Evolutionary conservation across 2,329 filamentous ascomycete species (phyloP), one percentile per base, ranked within the genome.

Genomic region (Fusarium sp.): DNA sequence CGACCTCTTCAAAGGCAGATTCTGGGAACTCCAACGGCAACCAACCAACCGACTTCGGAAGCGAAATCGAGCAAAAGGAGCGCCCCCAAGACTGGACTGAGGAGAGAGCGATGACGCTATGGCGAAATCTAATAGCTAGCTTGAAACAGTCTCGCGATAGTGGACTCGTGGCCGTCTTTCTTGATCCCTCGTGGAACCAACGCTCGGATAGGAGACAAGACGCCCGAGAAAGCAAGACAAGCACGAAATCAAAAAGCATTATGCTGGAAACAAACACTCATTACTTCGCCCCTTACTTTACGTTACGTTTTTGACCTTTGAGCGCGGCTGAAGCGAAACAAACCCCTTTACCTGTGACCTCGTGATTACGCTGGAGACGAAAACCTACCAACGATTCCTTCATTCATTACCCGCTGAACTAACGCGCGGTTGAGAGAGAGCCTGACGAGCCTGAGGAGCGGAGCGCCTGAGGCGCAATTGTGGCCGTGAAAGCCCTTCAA

Each of bases 71-170:
- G 52, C 60, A 75, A 68, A 66, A 57, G 67, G 65, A 60, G 66
- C 45, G 36, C 29, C 50, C 71, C 71, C 61, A 67, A 71, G 69
- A 72, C 77, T 69, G 71, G 74, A 74, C 77, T 77, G 74, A 79
- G 77, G 78, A 61, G 75, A 79, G 79, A 80, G 79, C 79, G 78
- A 80, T 77, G 76, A 80, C 75, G 79, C 79, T 80, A 80, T 80
- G 77, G 79, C 78, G 79, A 80, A 80, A 80, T 80, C 78, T 79
- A 80, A 80, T 80, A 80, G 79, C 79, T 79, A 80, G 79, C 79
- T 80, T 80, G 79, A 78, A 80, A 80, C 74, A 79, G 78, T 80
- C 78, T 80, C 76, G 68, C 76, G 71, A 77, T 78, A 78, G 77
- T 79, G 77, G 77, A 76, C 73, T 78, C 73, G 74, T 77, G 66